A percentile compares a stretch with the other conserved stretches of the same genome.
Conservation (phyloP, 495 filamentous ascomycete genomes). For the Ramalina peruviana region DNA sequence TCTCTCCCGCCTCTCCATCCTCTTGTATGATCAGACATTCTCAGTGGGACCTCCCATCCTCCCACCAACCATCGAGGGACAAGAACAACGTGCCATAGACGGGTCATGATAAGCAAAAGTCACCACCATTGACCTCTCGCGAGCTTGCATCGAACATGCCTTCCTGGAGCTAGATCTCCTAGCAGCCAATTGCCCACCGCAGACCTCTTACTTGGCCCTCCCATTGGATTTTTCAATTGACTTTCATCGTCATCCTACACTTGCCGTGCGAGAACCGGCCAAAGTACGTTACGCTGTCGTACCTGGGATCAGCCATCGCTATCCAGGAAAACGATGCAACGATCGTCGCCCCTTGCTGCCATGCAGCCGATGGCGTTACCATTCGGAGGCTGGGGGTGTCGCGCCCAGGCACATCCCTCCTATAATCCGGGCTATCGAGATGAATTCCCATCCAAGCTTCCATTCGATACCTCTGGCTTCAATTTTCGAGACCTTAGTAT, state of each 20-base stretch:
- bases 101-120: not conserved
- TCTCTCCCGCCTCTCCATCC: conserved; percentile 13
- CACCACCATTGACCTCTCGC: not conserved
- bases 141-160: too few species aligned
- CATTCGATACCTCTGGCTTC: conserved; percentile 50
- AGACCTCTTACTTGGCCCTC: too few species aligned
- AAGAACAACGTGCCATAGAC: not conserved
- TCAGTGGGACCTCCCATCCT: conserved; percentile 12
- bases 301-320: not conserved
- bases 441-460: conserved; percentile 34
- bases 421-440: conserved; percentile 32
- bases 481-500: conserved; percentile 60
- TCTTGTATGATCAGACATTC: conserved; percentile 7
- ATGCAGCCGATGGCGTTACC: conserved; percentile 70
- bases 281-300: too few species aligned
- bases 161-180: too few species aligned
- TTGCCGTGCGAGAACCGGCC: too few species aligned
- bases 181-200: too few species aligned
- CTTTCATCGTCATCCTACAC: too few species aligned
- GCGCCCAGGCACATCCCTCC: conserved; percentile 36
- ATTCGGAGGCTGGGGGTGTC: conserved; percentile 38
- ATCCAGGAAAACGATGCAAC: conserved; percentile 50
- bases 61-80: not conserved
- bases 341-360: conserved; percentile 84
- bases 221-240: too few species aligned